These are phyloP conservation scores for Calonectria multiphialidica DNA, from an alignment of 2,329 filamentous ascomycete species.

Conservation along the genomic window DNA sequence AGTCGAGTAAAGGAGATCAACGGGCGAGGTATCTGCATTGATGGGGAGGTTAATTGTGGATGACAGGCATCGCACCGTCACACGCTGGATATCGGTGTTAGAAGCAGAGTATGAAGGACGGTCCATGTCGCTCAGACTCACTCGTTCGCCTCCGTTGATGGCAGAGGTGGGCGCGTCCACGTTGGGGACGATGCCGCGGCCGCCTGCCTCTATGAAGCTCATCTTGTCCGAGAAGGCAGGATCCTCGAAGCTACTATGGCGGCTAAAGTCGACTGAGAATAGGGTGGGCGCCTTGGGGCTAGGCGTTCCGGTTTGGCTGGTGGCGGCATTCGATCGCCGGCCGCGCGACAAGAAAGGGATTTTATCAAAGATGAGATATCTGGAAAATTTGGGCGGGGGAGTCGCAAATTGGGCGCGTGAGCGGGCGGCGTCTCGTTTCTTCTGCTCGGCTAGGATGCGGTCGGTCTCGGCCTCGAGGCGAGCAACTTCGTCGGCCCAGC, in stretches of 20 bases:
- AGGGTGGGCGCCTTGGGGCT: slow-evolving; percentile 49
- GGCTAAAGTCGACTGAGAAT: slow-evolving; percentile 51
- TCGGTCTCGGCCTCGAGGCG: slow-evolving; percentile 62
- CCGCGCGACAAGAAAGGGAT: slow-evolving; percentile 59
- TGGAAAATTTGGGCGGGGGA: slow-evolving; percentile 43
- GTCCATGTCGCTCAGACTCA: slow-evolving; percentile 56
- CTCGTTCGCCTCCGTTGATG: slow-evolving; percentile 82
- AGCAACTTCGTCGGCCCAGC: slow-evolving; percentile 54
- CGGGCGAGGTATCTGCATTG: slow-evolving; percentile 78
- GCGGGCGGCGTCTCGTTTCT: slow-evolving; percentile 60
- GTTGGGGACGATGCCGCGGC: slow-evolving; percentile 60
- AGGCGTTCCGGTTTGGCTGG: slow-evolving; percentile 48
- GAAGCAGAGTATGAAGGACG: slow-evolving; percentile 1
- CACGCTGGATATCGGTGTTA: slow-evolving; percentile 61
- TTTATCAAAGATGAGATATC: slow-evolving; percentile 60
- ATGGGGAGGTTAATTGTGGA: slow-evolving; percentile 79
- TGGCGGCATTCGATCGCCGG: slow-evolving; percentile 52
- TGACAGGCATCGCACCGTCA: slow-evolving; percentile 79
- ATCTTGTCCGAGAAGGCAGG: slow-evolving; percentile 44
- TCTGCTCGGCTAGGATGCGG: slow-evolving; percentile 62
- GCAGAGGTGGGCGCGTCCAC: slow-evolving; percentile 85
- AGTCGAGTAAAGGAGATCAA: slow-evolving; percentile 79
- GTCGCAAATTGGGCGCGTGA: slow-evolving; percentile 57
- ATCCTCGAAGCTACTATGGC: slow-evolving; percentile 49
- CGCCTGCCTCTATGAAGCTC: slow-evolving; percentile 58